Base-by-base conservation (phyloP, 345 rosid genomes). In the Lumnitzera racemosa region DNA sequence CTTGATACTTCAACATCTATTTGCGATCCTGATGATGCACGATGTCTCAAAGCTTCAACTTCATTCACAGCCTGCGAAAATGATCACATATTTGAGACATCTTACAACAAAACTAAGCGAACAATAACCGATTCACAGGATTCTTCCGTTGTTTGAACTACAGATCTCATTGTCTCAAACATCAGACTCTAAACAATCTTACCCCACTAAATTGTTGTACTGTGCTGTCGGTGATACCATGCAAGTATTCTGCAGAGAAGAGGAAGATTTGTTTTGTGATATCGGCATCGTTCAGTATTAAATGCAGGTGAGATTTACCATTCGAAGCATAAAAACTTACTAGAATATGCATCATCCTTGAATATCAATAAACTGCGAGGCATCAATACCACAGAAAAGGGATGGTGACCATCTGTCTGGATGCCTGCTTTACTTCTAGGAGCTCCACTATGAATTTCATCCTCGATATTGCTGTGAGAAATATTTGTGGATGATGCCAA, bases 361-460 rank as follows among this genome's bases (percentile, higher is more conserved):
- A 92, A 92, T 74, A 89, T 85, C 59, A 89, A 67, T 75, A 92
- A 75, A 65, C 98, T 87, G 15, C 76, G 74, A 74, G 98, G 94
- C 94, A 79, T 82, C 83, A 92, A 61, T 59, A 81, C 60, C 7
- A 85, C 70, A 15, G 98, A 87, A 67, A 85, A 84, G 3, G 96
- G 72, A 36, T 47, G 67, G 58, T 65, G 82, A 58, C 71, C 68
- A 51, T 61, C 73, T 16, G 41, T 55, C 78, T 63, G 56, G 17
- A 65, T 46, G 25, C 74, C 62, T 49, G 61, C 49, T 59, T 74
- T 74, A 25, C 43, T 72, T 61, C 60, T 49, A 17, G 67, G 31
- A 65, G 63, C 79, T 57, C 51, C 58, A 43, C 24, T 24, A 14
- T 47, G 63, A 68, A 48, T n/a, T 66, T 51, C 62, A 17, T 48